A percentile compares a stretch with the other conserved stretches of the same genome.
Conservation (phyloP, 306 rosid species). For the Mimosa bimucronata region DNA sequence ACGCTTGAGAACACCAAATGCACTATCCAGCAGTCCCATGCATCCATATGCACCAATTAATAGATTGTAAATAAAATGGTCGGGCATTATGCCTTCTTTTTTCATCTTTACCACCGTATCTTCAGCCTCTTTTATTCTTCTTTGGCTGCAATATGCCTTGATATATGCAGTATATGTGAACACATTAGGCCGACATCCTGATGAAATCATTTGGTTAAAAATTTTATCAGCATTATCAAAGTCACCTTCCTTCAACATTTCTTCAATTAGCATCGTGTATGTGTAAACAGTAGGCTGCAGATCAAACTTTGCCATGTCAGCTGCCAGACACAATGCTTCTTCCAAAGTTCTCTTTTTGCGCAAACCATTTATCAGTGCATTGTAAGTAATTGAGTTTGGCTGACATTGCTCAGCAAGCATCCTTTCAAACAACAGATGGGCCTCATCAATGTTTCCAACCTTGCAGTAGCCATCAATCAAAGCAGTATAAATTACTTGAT, state of each 20-base stretch:
- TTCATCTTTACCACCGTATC: conserved; percentile 59
- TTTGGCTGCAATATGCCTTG: conserved; percentile 72
- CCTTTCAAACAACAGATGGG: conserved; percentile 54
- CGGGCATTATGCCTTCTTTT: conserved; percentile 62
- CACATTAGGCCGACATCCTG: conserved; percentile 68
- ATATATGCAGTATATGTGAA: conserved; percentile 72
- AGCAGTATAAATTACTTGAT: conserved; percentile 62
- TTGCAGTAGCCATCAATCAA: conserved; percentile 84
- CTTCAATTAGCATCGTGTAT: conserved; percentile 64
- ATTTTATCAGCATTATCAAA: conserved; percentile 58
- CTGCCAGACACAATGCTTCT: conserved; percentile 64
- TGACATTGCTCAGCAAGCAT: conserved; percentile 70
- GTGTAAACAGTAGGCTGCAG: conserved; percentile 63
- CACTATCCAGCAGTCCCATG: conserved; percentile 60
- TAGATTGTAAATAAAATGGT: conserved; percentile 57
- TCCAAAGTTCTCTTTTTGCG: conserved; percentile 59
- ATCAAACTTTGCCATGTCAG: conserved; percentile 56
- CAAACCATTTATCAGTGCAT: conserved; percentile 71
- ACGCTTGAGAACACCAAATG: conserved; percentile 71
- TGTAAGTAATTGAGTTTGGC: conserved; percentile 67
- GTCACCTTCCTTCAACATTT: conserved; percentile 57
- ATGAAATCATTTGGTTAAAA: conserved; percentile 58
- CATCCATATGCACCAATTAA: conserved; percentile 66
- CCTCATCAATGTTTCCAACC: conserved; percentile 61
- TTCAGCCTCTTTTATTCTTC: conserved; percentile 76